Evolutionary conservation across 179 eudicot genomes (phyloP).

Genomic region (Heliamphora pulchella): DNA sequence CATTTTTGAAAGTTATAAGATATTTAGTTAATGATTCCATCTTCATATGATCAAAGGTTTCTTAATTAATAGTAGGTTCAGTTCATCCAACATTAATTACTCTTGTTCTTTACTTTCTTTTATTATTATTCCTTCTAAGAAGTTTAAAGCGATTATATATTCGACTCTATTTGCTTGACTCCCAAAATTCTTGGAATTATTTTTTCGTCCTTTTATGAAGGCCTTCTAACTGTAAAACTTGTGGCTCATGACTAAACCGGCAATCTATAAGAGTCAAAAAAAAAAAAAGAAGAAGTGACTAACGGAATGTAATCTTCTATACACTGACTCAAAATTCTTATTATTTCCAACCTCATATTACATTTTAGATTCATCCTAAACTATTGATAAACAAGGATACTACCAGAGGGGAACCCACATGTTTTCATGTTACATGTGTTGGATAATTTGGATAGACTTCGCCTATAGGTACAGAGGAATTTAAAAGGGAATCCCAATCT

Average conservation of each 20-base stretch:
- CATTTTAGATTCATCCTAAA: no score
- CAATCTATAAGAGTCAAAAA: background rate
- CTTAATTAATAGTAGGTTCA: background rate
- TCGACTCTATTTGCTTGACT: background rate
- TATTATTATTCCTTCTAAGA: no score
- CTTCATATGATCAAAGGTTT: background rate
- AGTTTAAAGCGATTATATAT: no score
- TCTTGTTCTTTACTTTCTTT: background rate
- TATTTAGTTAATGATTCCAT: background rate
- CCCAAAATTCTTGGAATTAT: background rate
- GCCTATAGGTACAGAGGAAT: no score
- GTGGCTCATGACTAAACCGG: background rate
- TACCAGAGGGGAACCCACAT: background rate
- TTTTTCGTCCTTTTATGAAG: background rate
- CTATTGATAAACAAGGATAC: no score
- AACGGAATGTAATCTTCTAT: background rate
- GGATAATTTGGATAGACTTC: no score
- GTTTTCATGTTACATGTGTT: no score
- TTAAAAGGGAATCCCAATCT: no score
- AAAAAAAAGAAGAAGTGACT: background rate
- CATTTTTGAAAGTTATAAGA: background rate
- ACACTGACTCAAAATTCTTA: no score
- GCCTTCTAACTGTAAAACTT: background rate
- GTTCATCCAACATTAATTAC: background rate
- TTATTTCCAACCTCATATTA: no score